Conservation (phyloP, 1,139 yeast species). For the Maudiozyma humilis region DNA sequence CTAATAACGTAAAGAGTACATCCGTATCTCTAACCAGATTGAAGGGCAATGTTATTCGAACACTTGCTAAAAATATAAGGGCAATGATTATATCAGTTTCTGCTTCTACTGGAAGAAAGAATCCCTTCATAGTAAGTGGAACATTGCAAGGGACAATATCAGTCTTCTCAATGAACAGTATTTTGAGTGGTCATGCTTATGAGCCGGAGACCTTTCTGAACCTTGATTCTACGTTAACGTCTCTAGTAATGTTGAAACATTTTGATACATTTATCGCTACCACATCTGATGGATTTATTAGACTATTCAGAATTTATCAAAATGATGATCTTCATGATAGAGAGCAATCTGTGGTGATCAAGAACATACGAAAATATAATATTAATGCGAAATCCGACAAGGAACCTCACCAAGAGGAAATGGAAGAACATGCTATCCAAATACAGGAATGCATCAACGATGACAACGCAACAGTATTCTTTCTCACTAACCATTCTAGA, state of each 20-base stretch:
- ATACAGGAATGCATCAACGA: conserved; percentile 36
- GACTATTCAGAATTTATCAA: conserved; percentile 44
- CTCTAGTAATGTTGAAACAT: conserved; percentile 47
- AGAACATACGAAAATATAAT: conserved; percentile 24
- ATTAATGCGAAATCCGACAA: conserved; percentile 18
- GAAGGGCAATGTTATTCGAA: conserved; percentile 50
- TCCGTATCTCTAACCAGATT: conserved; percentile 27
- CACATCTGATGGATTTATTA: conserved; percentile 55
- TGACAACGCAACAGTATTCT: conserved; percentile 34
- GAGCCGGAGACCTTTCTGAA: conserved; percentile 46
- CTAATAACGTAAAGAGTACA: conserved; percentile 18
- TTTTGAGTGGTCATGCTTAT: conserved; percentile 59
- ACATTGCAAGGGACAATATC: conserved; percentile 64
- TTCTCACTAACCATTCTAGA: conserved; percentile 47
- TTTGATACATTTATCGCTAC: conserved; percentile 63
- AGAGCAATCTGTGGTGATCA: conserved; percentile 20
- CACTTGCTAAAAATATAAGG: conserved; percentile 46
- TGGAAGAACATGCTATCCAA: conserved; percentile 39
- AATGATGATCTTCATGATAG: background rate
- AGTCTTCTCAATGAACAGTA: conserved; percentile 66
- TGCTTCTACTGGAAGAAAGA: conserved; percentile 48
- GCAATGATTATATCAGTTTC: conserved; percentile 44
- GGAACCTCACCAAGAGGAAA: background rate
- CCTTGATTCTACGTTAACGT: conserved; percentile 41
- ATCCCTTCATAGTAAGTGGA: conserved; percentile 66